Conservation (phyloP, 805 yeast genomes). For the Pichia cabralensis region DNA sequence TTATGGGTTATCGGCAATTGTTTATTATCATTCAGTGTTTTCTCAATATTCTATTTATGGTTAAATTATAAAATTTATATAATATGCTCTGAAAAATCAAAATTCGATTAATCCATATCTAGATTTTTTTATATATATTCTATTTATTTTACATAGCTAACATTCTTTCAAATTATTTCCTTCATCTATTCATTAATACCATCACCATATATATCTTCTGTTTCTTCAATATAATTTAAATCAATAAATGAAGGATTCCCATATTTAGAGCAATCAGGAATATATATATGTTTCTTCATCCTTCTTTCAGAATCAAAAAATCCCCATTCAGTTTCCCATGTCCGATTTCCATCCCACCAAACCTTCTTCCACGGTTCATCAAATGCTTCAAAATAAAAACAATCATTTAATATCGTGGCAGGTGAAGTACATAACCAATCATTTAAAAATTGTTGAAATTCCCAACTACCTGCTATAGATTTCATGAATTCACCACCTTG, state of each 20-base stretch:
- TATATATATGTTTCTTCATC: slow-evolving; percentile 31
- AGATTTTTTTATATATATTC: too few relatives aligned
- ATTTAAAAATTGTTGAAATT: slow-evolving; percentile 38
- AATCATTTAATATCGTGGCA: slow-evolving; percentile 27
- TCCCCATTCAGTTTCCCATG: slow-evolving; percentile 72
- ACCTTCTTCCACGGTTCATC: slow-evolving; percentile 63
- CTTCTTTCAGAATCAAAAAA: slow-evolving; percentile 40
- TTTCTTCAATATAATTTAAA: background rate
- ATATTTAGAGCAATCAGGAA: slow-evolving; percentile 30
- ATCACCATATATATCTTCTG: background rate
- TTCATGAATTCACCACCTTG: slow-evolving; percentile 40
- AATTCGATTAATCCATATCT: slow-evolving; percentile 8
- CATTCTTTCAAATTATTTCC: background rate
- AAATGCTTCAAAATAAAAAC: slow-evolving; percentile 61
- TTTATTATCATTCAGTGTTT: slow-evolving; percentile 65
- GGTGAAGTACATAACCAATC: slow-evolving; percentile 42
- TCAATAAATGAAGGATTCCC: background rate
- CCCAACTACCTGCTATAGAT: slow-evolving; percentile 37
- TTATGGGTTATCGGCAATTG: slow-evolving; percentile 76
- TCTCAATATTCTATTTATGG: slow-evolving; percentile 77
- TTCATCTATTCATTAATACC: slow-evolving; percentile 2
- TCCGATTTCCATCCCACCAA: slow-evolving; percentile 36
- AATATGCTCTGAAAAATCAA: slow-evolving; percentile 13
- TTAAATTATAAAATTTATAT: slow-evolving; percentile 42
- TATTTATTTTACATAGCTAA: background rate